A percentile compares a stretch with the other conserved stretches of the same genome.
phyloP scores from a whole-genome alignment of 805 yeast genomes.

The Ogataea paradorogensis region DNA sequence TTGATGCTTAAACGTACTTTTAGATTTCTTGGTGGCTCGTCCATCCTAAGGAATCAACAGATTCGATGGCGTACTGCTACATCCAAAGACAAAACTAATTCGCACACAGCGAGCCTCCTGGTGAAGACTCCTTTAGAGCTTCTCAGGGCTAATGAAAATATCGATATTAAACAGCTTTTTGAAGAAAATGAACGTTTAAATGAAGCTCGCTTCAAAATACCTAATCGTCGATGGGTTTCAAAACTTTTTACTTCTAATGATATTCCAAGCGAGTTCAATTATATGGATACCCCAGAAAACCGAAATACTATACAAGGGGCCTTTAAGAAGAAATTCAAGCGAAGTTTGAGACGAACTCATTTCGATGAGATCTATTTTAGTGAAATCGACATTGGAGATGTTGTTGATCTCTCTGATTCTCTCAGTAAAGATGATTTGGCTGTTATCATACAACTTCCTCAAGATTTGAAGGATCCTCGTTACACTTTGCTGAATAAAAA shows the following conservation, averaged over 20 bases:
- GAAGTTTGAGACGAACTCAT: background rate
- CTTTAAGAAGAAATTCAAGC: background rate
- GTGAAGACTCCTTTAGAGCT: constrained; percentile 34
- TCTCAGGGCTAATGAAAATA: constrained; percentile 24
- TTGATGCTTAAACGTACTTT: background rate
- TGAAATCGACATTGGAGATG: constrained; percentile 54
- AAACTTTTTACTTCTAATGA: constrained; percentile 7
- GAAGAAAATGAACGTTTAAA: constrained; percentile 22
- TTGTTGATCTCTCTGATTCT: constrained; percentile 49
- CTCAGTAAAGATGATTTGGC: constrained; percentile 45
- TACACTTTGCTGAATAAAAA: constrained; percentile 54
- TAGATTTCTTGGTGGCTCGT: background rate
- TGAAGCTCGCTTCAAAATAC: constrained; percentile 25
- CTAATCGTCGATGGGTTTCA: constrained; percentile 32
- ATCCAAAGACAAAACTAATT: too few species aligned
- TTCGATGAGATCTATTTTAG: constrained; percentile 25
- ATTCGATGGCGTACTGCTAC: constrained; percentile 1
- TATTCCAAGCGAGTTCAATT: constrained; percentile 17
- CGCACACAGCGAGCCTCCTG: background rate
- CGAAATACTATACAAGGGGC: background rate
- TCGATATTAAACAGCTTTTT: constrained; percentile 27
- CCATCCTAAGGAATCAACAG: background rate
- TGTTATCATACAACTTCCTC: constrained; percentile 55
- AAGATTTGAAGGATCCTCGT: constrained; percentile 45
- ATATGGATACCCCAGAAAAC: constrained; percentile 15